Percentiles rank a stretch among this genome's conserved stretches.
Evolutionary conservation across 805 yeast species (phyloP).

Genomic region (Ogataea paraovalis): DNA sequence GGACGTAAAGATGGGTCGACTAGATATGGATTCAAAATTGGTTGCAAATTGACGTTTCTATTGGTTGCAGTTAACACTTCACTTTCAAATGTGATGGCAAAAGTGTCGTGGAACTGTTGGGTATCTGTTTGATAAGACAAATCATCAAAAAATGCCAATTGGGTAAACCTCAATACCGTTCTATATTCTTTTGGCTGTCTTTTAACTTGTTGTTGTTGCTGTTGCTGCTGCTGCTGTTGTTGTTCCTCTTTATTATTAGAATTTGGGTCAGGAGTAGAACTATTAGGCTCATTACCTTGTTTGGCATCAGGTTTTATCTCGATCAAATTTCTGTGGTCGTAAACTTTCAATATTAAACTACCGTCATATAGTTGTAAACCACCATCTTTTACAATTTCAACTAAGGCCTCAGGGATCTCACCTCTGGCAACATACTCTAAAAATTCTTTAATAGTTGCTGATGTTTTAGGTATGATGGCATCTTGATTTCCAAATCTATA

Average conservation of each 20-base stretch:
- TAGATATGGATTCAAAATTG: conserved; percentile 65
- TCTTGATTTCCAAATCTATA: conserved; percentile 88
- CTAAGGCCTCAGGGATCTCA: conserved; percentile 81
- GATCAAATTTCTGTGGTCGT: conserved; percentile 66
- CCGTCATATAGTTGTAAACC: conserved; percentile 86
- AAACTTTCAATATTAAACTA: conserved; percentile 78
- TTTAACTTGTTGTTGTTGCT: conserved; percentile 8
- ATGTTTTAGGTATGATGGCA: conserved; percentile 76
- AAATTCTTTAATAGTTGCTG: conserved; percentile 75
- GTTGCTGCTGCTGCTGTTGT: conserved; percentile 2
- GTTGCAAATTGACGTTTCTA: conserved; percentile 71
- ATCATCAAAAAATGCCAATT: conserved; percentile 78
- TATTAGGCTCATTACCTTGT: neutral
- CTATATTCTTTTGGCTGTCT: conserved; percentile 69
- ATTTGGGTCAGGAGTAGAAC: neutral
- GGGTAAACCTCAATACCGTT: conserved; percentile 76
- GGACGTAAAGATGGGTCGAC: conserved; percentile 48
- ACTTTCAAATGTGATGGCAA: conserved; percentile 81
- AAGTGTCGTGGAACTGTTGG: conserved; percentile 71
- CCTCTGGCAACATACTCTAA: conserved; percentile 75
- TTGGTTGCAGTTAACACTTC: conserved; percentile 77
- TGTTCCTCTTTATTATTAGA: neutral
- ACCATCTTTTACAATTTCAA: conserved; percentile 85
- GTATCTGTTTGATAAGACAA: conserved; percentile 78
- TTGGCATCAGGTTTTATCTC: conserved; percentile 6